Evolutionary conservation across 176 grass and related monocot genomes (phyloP).

Genomic region (Zoysia japonica): DNA sequence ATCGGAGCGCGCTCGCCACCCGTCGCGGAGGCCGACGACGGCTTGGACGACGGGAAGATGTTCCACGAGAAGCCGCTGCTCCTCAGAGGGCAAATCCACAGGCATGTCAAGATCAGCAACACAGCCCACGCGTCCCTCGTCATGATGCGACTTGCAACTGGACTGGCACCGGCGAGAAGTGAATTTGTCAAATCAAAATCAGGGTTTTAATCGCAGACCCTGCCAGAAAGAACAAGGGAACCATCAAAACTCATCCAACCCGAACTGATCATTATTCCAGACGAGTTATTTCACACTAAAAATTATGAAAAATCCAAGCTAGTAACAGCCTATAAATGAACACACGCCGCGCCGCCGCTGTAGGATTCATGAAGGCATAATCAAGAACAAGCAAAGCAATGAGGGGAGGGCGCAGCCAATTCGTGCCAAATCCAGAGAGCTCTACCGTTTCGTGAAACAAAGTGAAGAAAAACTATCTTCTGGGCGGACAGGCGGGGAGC

Average conservation of each 20-base stretch:
- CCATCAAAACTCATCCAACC: slow-evolving; percentile 15
- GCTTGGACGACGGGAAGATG: slow-evolving; percentile 30
- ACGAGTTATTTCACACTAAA: slow-evolving; percentile 9
- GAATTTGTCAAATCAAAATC: slow-evolving; percentile 19
- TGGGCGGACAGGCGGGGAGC: too few relatives aligned
- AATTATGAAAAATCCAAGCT: neutral
- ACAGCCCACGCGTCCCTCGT: neutral
- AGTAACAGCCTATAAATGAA: slow-evolving; percentile 33
- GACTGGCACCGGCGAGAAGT: neutral
- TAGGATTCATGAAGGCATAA: neutral
- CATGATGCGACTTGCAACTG: slow-evolving; percentile 18
- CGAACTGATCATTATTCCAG: neutral
- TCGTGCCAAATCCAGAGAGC: neutral
- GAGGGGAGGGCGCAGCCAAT: neutral
- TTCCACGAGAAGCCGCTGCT: slow-evolving; percentile 38
- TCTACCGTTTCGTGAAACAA: neutral
- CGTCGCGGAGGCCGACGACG: neutral
- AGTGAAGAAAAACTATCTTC: too few relatives aligned
- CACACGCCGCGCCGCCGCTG: neutral
- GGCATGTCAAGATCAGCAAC: slow-evolving; percentile 21
- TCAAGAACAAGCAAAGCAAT: slow-evolving; percentile 19
- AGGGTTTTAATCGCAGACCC: slow-evolving; percentile 20
- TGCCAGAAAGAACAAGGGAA: slow-evolving; percentile 25
- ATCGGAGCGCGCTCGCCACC: neutral
- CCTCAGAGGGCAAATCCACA: slow-evolving; percentile 14